Evolutionary conservation across 2,329 filamentous ascomycete species (phyloP), one percentile per base, ranked within the genome.

Genomic region (Ophiostoma perfectum): DNA sequence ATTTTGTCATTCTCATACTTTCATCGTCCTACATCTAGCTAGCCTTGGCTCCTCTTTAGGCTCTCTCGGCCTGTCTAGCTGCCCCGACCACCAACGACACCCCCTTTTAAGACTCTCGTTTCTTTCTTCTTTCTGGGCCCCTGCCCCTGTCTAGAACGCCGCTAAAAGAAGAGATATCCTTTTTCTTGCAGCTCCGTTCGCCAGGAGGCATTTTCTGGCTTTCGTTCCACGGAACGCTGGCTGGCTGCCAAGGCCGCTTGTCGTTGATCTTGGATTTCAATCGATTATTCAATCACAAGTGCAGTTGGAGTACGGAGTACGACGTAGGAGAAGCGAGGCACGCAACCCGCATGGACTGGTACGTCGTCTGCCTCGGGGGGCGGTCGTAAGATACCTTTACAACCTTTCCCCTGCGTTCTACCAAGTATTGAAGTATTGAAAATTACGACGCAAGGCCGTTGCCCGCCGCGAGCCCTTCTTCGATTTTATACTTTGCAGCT

Each of bases 401-500:
- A 14, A 18, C 16, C 42, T 12, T 47, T 39, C 9, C 18, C 55
- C 27, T 27, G 27, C 27, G 27, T 27, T 27, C 27, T 27, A 27
- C 27, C 27, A 27, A 27, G 27, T 27, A 1, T 27, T 27, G 27
- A 27, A 27, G 27, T 27, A 27, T 27, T 27, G 27, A 27, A 27
- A 45, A 52, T 52, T 52, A 52, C 47, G 47, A 52, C 49, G 49
- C n/a, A 36, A 27, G 27, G 49, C n/a, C n/a, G 18, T 27, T 55
- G 49, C 49, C 49, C 49, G 49, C 27, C 49, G 27, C 14, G 39
- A 42, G 14, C n/a, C 49, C 18, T 18, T 18, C 18, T 27, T 18
- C 18, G 49, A 27, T 55, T 55, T 42, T 63, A 63, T 42, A 60
- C 42, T 52, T 67, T 64, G 66, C 66, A 67, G 66, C 66, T 64